Evolutionary conservation across 202 grass and related monocot genomes (phyloP), one percentile per base, ranked within the genome.

Genomic region (Cymbopogon flexuosus): DNA sequence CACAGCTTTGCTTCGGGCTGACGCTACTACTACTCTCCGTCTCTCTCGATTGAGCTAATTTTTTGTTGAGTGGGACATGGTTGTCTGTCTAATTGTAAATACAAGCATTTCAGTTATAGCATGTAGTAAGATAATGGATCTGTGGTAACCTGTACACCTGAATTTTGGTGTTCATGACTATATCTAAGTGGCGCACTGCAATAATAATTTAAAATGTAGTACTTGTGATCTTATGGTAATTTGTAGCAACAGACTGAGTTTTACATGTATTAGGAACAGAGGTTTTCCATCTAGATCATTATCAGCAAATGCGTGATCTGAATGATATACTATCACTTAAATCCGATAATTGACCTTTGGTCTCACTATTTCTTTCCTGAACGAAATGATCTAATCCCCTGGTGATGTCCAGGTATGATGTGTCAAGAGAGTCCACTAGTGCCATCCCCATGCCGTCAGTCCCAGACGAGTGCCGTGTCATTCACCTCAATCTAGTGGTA

Each of bases 401-500:
- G 23, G 41, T 5, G 22, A 54, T 78, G 54, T 73, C 72, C 86
- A 99, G 96, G 85, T 99, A 99, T 7, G 96, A 91, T 66, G 84
- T 80, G 45, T 60, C 79, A 21, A 95, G 67, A 75, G 95, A 49
- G 13, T 43, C 86, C 54, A 87, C 0, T n/a, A 71, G 42, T 45
- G 18, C 37, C 22, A 33, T 9, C 46, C 49, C 76, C 56, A 31
- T 62, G 31, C 76, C 84, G 2, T 79, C 84, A 63, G 69, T 90
- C 29, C 79, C 92, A 40, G 84, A 95, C 37, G 85, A 73, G 21
- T 95, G 96, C 57, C 79, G 56, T 75, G 73, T 92, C n/a, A 90
- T 93, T 78, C 96, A 99, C 88, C 88, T 99, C 71, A 99, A 96
- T 86, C 90, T 96, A 52, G 92, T 99, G 60, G 96, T 93, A 77